Evolutionary conservation across 768 basidiomycete species (phyloP).

Genomic region (Hysterangium stoloniferum): DNA sequence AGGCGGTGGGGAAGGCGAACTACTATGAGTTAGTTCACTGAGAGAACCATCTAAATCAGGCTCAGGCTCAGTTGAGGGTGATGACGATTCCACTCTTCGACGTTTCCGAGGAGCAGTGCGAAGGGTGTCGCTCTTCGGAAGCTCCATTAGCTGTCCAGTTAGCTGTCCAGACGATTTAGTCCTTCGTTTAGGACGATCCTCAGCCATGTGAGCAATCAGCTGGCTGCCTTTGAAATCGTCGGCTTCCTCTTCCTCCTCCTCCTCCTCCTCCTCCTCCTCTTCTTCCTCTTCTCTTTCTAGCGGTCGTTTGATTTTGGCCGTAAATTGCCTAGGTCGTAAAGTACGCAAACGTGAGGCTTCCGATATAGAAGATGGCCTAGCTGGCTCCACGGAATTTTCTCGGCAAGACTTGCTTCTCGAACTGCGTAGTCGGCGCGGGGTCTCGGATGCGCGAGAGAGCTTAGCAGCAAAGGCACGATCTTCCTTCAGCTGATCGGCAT

Average conservation of each 20-base stretch:
- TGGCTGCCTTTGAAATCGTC: slow-evolving; percentile 41
- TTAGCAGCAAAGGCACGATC: slow-evolving; percentile 6
- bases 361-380: neutral
- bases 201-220: slow-evolving; percentile 50
- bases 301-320: neutral
- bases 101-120: slow-evolving; percentile 35
- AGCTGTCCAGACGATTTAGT: slow-evolving; percentile 4
- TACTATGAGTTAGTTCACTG: slow-evolving; percentile 3
- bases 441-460: slow-evolving; percentile 1
- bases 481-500: slow-evolving; percentile 2
- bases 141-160: neutral
- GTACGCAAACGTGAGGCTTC: neutral
- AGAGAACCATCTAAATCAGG: slow-evolving; percentile 6
- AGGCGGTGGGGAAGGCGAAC: slow-evolving; percentile 4
- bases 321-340: slow-evolving; percentile 1
- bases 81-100: slow-evolving; percentile 32
- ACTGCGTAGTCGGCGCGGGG: slow-evolving; percentile 6
- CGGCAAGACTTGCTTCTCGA: slow-evolving; percentile 6
- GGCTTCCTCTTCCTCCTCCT: slow-evolving; percentile 29
- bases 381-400: neutral
- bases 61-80: neutral
- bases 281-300: slow-evolving; percentile 4
- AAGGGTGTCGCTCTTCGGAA: slow-evolving; percentile 13
- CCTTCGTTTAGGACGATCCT: slow-evolving; percentile 58
- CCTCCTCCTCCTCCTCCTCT: slow-evolving; percentile 9